Evolutionary conservation across 805 yeast genomes (phyloP), one percentile per base, ranked within the genome.

Genomic region (Metschnikowia baotianmanensis): DNA sequence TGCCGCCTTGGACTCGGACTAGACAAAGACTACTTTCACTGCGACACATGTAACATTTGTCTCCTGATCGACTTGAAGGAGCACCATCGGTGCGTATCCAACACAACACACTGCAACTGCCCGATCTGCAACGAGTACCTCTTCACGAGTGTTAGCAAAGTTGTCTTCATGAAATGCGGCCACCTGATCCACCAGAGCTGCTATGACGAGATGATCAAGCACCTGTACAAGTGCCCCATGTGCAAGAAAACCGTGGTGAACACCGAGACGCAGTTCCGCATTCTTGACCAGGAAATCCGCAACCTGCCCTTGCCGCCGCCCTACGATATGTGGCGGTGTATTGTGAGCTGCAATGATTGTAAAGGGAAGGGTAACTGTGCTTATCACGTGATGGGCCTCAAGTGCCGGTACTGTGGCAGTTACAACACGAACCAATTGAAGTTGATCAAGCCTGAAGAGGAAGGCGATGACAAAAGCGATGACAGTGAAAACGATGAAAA

Each of bases 91-190:
- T 91, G 97, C 63, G 82, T 89, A 36, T 88, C 85, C 53, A 80
- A 88, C 51, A 80, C 95, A 5, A 89, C 96, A 0, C 93, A 85
- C 59, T 84, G 95, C 34, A 82, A 89, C 58, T 90, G 97, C 61
- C 96, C 96, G 1, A 87, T 90, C 26, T 90, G 97, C 63, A 86
- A 85, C 43, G 97, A 89, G 53, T 89, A 82, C 60, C 78, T 90
- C 78, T 90, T 90, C 59, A 84, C 88, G 12, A 82, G 93, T 4
- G 79, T 84, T 6, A 74, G 71, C 57, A 82, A 88, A 9, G 95
- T 89, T 31, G 95, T 88, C 16, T 89, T 90, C 59, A 88, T 90
- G 96, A 70, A 75, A 35, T 90, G 98, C 64, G 96, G 97, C 2
- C 98, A 90, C 63, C 86, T 96, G 27, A 90, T 90, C 43, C 98